Conservation (phyloP, 148 eudicot species). For the Hydrangea macrophylla region DNA sequence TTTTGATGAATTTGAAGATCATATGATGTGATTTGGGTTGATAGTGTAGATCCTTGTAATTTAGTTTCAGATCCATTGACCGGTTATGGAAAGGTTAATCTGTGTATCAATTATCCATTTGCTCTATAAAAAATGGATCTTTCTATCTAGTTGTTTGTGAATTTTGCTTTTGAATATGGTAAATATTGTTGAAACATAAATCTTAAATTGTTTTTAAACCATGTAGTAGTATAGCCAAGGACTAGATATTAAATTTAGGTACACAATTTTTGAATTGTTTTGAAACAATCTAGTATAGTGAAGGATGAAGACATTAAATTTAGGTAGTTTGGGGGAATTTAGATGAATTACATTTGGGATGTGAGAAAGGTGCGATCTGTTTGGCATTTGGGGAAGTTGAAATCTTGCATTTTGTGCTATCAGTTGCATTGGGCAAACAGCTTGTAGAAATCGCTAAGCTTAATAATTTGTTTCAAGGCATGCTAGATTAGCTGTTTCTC, state of each 20-base stretch:
- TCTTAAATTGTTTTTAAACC: too few species aligned
- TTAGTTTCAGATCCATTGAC: constrained; percentile 1
- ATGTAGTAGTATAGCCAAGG: too few species aligned
- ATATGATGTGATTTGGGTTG: neutral
- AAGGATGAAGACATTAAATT: neutral
- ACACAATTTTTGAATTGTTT: neutral
- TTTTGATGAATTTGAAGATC: neutral
- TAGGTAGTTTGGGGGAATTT: neutral
- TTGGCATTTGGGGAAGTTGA: neutral
- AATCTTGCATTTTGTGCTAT: neutral
- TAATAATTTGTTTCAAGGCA: neutral
- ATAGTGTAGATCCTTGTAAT: neutral
- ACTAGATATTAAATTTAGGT: too few species aligned
- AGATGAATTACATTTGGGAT: neutral
- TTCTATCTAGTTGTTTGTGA: neutral
- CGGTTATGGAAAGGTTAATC: neutral
- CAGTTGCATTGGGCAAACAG: neutral
- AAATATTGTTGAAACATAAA: neutral
- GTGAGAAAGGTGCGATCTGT: neutral
- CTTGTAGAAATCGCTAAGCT: neutral
- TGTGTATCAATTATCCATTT: neutral
- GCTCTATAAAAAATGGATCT: neutral
- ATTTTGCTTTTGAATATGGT: neutral
- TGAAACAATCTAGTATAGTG: neutral
- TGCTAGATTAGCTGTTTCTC: neutral